These are phyloP conservation scores for Nothophaeocryptopus gaeumannii DNA, from an alignment of 2,329 filamentous ascomycete species.

Conservation along the genomic window DNA sequence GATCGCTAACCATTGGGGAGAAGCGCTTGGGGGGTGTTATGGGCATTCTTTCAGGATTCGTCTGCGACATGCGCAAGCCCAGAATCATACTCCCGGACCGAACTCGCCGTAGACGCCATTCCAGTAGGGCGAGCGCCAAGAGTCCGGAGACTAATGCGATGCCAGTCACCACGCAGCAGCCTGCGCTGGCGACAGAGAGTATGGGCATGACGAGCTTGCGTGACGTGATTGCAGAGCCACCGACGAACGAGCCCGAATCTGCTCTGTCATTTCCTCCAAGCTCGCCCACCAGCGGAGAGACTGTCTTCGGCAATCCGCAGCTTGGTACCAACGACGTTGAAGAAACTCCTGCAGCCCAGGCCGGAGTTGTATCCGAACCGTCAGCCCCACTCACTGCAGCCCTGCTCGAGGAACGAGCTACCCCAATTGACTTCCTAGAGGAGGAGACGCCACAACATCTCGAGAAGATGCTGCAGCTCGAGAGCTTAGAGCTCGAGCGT, in stretches of 20 bases:
- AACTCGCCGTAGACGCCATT: conserved; percentile 10
- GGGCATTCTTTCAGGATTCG: conserved; percentile 64
- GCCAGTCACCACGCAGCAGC: conserved; percentile 5
- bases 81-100: conserved; percentile 26
- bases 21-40: conserved; percentile 66
- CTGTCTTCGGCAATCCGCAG: too few relatives aligned
- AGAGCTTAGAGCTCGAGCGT: conserved; percentile 71
- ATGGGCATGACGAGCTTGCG: conserved; percentile 16
- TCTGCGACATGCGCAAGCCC: conserved; percentile 57
- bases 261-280: conserved; percentile 5
- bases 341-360: too few relatives aligned
- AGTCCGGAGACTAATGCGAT: background rate
- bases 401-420: conserved; percentile 1
- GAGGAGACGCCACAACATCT: conserved; percentile 40
- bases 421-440: conserved; percentile 14
- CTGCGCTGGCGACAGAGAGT: conserved; percentile 1
- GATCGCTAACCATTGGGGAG: conserved; percentile 53
- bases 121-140: conserved; percentile 7
- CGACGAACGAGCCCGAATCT: conserved; percentile 10
- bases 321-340: too few relatives aligned
- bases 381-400: background rate
- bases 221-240: conserved; percentile 13
- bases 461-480: conserved; percentile 62
- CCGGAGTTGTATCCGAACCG: too few relatives aligned
- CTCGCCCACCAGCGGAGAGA: background rate